Evolutionary conservation across 495 filamentous ascomycete species (phyloP), one percentile per base, ranked within the genome.

Genomic region (Daldinia loculata): DNA sequence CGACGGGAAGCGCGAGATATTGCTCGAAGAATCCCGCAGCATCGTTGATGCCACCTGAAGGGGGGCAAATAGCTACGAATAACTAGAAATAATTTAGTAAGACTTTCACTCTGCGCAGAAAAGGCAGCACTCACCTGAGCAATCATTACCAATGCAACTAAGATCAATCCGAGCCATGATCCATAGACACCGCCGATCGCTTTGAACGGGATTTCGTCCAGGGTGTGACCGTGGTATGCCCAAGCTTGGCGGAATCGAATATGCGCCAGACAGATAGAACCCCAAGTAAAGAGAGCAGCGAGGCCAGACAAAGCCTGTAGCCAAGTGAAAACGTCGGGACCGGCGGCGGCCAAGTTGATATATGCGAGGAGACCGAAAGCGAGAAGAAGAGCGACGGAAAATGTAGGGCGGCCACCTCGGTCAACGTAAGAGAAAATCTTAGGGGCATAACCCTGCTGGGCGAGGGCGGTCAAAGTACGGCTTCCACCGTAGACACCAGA

Each of bases 141-240:
- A 55, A 89, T 80, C 3, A 95, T 76, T 57, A 88, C 87, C 15
- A 94, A 63, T 52, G 87, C 39, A 66, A 85, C 83, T 24, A 94
- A 81, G 56, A 75, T 66, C 1, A 93, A 76, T 26, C 92, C 91
- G 15, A 92, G 67, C 58, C 78, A 93, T 27, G 88, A 90, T 64
- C 92, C 92, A 34, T 80, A 86, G 6, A 92, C 82, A 58, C 92
- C 92, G 48, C 86, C 84, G 17, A 85, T 75, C 12, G 92, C 88
- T 63, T 83, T 77, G 81, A 88, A 95, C 1, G 91, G 89, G 26
- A 95, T 85, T 76, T 94, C 91, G 30, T 91, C 88, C 0, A 90
- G 65, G 8, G 80, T 86, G 77, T 84, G 87, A 17, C 89, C 91
- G 22, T 91, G 88, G 50, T 80, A 70, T 14, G 79, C 82, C 91